Base-by-base conservation (phyloP, 2,329 filamentous ascomycete species). In the Ophioceras dolichostomum region DNA sequence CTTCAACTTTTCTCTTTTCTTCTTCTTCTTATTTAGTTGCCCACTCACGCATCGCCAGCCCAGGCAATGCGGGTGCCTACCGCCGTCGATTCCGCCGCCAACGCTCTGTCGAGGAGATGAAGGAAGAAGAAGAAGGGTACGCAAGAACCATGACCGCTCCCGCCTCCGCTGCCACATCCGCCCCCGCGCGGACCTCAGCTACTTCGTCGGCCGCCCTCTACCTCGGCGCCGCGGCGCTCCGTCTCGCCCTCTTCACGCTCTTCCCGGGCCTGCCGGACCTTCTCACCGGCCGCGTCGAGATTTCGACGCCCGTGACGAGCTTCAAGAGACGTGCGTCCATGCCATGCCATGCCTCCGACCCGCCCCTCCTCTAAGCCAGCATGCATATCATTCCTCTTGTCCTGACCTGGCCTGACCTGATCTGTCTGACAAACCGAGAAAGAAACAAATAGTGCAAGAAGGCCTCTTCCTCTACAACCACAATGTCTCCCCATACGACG, bases 401-500 rank as follows among this genome's bases (percentile, higher is more conserved):
- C 22, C 7, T 26, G 22, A 26, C 8, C 22, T 26, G n/a, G n/a
- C n/a, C n/a, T n/a, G n/a, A n/a, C n/a, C n/a, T n/a, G n/a, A n/a
- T n/a, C n/a, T n/a, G n/a, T n/a, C n/a, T n/a, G n/a, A n/a, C n/a
- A n/a, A n/a, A n/a, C n/a, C n/a, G n/a, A n/a, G n/a, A n/a, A n/a
- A n/a, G n/a, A n/a, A n/a, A n/a, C 10, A 2, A 27, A 20, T 49
- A 94, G 86, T 96, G 39, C 89, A 96, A 68, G 91, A 98, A 62
- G 91, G 91, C 16, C 66, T 98, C 40, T 98, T 94, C 53, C 76
- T 98, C 17, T 96, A 96, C 59, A 88, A 84, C 45, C 85, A 93
- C 58, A 93, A 94, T 64, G 84, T 96, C 40, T 95, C 87, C 42
- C 91, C 91, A 1, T 98, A 96, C 63, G 87, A 98, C 57, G 91